Evolutionary conservation across 2,329 filamentous ascomycete species (phyloP), one percentile per base, ranked within the genome.

Genomic region (Pezicula rhizophila): DNA sequence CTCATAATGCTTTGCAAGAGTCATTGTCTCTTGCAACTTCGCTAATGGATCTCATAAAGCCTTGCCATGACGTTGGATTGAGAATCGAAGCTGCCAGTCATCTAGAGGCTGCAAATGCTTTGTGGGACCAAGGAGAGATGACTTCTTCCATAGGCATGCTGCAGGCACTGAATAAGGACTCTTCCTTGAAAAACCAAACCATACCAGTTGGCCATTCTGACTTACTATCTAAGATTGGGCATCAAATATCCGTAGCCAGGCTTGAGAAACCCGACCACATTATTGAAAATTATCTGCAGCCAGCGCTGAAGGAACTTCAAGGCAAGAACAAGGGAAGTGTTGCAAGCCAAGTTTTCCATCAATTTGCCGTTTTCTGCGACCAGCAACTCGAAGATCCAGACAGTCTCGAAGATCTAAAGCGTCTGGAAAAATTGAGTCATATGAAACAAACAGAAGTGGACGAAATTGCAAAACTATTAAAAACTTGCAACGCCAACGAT

Each of bases 71-170:
- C 0, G 67, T 89, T n/a, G 88, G 86, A 0, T 69, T 97, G 2
- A 79, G 83, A 49, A 80, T 96, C 40, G 85, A 90, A 61, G 87
- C 84, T 11, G 84, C 84, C 11, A 80, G 90, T 35, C 82, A 84
- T 54, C 79, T 92, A 47, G 93, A 97, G 65, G 80, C 88, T 7
- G 91, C 95, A 10, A 89, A 87, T 60, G 89, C 95, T 6, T 72
- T 99, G 1, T 99, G 93, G 92, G 89, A 95, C 53, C 87, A 96
- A 63, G 90, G 90, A 11, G 92, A 99, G 66, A 88, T 89, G 72
- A 81, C 85, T 17, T 82, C 88, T 0, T 96, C 93, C 0, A 96
- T 99, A 51, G 79, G 84, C 34, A 91, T 97, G 77, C 79, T 97
- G 17, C 86, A 92, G 60, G 78, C 80, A 39, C 76, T 96, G 10